Percentiles rank a stretch among this genome's conserved stretches.
These are phyloP conservation scores for Pontederia paniculata DNA, from an alignment of 176 grass and related monocot species.

Conservation along the genomic window DNA sequence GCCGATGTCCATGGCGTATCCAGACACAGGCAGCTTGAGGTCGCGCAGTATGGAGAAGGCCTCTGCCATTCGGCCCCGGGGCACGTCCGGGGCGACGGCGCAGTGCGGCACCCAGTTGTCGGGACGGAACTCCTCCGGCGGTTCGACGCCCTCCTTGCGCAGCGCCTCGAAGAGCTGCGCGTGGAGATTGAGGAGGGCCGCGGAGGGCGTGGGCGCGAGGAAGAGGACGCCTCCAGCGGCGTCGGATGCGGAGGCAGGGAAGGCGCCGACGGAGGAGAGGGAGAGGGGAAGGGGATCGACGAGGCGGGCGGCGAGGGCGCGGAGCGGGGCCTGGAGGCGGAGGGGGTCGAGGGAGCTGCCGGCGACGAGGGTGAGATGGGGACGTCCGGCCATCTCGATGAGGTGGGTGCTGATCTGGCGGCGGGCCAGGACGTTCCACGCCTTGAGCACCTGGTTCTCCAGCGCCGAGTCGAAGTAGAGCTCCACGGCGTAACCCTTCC, in stretches of 20 bases:
- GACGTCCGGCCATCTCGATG: slow-evolving; percentile 70
- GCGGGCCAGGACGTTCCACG: slow-evolving; percentile 93
- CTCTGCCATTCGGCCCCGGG: slow-evolving; percentile 57
- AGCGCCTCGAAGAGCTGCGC: slow-evolving; percentile 86
- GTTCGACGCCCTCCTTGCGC: slow-evolving; percentile 74
- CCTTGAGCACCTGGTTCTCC: slow-evolving; percentile 98
- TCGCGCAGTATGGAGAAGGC: slow-evolving; percentile 83
- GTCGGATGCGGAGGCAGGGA: slow-evolving; percentile 26
- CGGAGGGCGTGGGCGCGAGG: slow-evolving; percentile 71
- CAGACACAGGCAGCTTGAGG: slow-evolving; percentile 85
- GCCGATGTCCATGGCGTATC: slow-evolving; percentile 94
- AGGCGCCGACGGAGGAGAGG: slow-evolving; percentile 34
- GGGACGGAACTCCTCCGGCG: slow-evolving; percentile 61
- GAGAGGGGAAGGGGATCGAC: slow-evolving; percentile 65
- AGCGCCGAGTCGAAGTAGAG: slow-evolving; percentile 96
- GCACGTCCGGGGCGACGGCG: slow-evolving; percentile 73
- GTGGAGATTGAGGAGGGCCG: slow-evolving; percentile 65
- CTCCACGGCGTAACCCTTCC: slow-evolving; percentile 55
- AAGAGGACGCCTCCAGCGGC: slow-evolving; percentile 42
- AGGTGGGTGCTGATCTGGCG: slow-evolving; percentile 73
- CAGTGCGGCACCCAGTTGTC: slow-evolving; percentile 77
- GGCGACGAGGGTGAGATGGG: slow-evolving; percentile 68
- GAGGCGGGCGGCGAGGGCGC: slow-evolving; percentile 62
- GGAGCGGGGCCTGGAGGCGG: slow-evolving; percentile 65
- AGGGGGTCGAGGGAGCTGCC: slow-evolving; percentile 51